Base-by-base conservation (phyloP, 73 alveolate genomes). In the Stentor coeruleus region DNA sequence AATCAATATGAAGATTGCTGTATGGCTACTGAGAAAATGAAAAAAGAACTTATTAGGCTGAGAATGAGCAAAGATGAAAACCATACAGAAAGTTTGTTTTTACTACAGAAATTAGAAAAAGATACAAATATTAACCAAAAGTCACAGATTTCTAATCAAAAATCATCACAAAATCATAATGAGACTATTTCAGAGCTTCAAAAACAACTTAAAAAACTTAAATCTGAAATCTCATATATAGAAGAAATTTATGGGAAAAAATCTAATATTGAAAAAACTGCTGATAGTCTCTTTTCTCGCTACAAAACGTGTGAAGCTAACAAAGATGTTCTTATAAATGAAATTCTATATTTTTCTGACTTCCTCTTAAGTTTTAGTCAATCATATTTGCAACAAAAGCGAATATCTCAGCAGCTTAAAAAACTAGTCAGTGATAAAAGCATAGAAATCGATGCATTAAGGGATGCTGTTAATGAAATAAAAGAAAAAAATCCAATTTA, bases 401-500 rank as follows among this genome's bases (percentile, higher is more conserved):
- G 77, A 59, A 59, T 59, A 3, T 14, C 11, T 59, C 11, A 59
- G 3, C 11, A 38, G 14, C 6, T 59, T 20, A 59, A 26, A 4
- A 26, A 4, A 14, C 40, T 59, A 20, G 11, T 59, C 6, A 38
- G 30, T 20, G 38, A 28, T 6, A 59, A 59, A 59, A 26, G 30
- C 3, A 6, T 6, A 20, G 77, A 59, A 4, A 3, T 59, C 30
- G 36, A 28, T 14, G 77, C 77, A 20, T 6, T 59, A 26, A 59
- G 38, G 30, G 36, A 26, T 20, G 77, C 36, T 14, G 39, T 59
- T 6, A 3, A 33, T 14, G 77, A 59, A 59, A 49, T 49, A 14
- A 59, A 59, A 26, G 36, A 6, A 38, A 4, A 59, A 26, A 59
- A 59, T 26, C 77, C 77, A 59, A 38, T 59, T n/a, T 86, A 86